Base-by-base conservation (phyloP, 306 rosid species). In the Vicia villosa region DNA sequence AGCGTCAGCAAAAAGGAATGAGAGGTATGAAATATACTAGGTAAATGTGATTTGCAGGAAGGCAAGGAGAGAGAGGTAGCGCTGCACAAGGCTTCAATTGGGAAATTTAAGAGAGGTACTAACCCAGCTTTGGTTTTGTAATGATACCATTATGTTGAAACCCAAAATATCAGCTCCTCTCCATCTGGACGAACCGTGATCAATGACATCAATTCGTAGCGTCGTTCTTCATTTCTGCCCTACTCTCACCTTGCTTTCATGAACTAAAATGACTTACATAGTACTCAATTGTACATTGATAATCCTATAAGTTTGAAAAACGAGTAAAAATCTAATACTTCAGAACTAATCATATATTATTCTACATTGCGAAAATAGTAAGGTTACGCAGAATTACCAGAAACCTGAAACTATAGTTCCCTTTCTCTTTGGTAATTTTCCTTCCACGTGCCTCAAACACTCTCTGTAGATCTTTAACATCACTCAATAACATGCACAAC, bases 81-180 rank as follows among this genome's bases (percentile, higher is more conserved):
- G n/a, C n/a, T n/a, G n/a, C n/a, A n/a, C n/a, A n/a, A n/a, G n/a
- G n/a, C n/a, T n/a, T n/a, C n/a, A n/a, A n/a, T n/a, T n/a, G n/a
- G n/a, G n/a, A 42, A n/a, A 42, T 13, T 5, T 4, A 42, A 71
- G 64, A 66, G 70, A 6, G 61, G 64, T 49, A 73, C 94, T 83
- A 63, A 94, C 99, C 99, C 97, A 9, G 97, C 82, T 80, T 94
- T 80, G 60, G 96, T 94, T 79, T 94, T 94, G 86, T 73, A 80
- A 86, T 94, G 97, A 16, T 96, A 84, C 98, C 98, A 91, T 97
- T 40, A 96, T 85, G 75, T 94, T 94, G 79, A 94, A 90, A 70
- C 90, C 77, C 88, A 94, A 78, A 80, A 90, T 69, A 84, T 90
- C 89, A 74, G 98, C 97, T 52, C 85, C 96, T 75, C 86, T 84